A percentile compares a stretch with the other conserved stretches of the same genome.
Conservation (phyloP, 2,329 filamentous ascomycete genomes). For the Cladophialophora bantiana region DNA sequence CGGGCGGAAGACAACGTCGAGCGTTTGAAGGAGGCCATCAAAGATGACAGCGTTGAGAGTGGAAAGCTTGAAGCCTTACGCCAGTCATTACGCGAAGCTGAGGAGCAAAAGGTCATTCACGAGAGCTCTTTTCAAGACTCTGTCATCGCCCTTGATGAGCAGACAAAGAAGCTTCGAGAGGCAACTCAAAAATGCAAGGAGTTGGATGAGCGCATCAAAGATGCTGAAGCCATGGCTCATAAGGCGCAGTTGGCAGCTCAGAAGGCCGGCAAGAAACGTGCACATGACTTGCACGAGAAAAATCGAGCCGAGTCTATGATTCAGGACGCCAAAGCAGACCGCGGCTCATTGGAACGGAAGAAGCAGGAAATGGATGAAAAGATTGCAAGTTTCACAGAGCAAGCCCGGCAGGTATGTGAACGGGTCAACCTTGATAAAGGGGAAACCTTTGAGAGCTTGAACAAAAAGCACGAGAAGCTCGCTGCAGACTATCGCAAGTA, state of each 20-base stretch:
- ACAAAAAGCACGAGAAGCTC: conserved; percentile 59
- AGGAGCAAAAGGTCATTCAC: conserved; percentile 54
- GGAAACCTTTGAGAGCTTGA: conserved; percentile 65
- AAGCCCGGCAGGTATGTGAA: conserved; percentile 63
- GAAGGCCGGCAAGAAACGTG: conserved; percentile 43
- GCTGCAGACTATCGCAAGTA: conserved; percentile 65
- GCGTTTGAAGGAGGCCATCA: conserved; percentile 71
- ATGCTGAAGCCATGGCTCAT: conserved; percentile 19
- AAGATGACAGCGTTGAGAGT: conserved; percentile 67
- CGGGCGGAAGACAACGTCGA: conserved; percentile 67
- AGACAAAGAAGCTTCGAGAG: conserved; percentile 50
- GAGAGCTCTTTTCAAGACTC: conserved; percentile 59
- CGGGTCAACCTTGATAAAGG: conserved; percentile 70
- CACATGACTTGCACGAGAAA: conserved; percentile 63
- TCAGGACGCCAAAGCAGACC: conserved; percentile 58
- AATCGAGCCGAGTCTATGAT: conserved; percentile 65
- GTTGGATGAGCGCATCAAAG: conserved; percentile 45
- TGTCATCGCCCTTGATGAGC: conserved; percentile 51
- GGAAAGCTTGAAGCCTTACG: conserved; percentile 68
- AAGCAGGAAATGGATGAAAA: conserved; percentile 43
- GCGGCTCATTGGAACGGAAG: conserved; percentile 55
- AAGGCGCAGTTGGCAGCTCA: conserved; percentile 21
- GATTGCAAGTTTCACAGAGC: conserved; percentile 62
- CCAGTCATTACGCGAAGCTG: conserved; percentile 63
- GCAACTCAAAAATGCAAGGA: conserved; percentile 49